These are phyloP conservation scores for Pythium pectinolyticum DNA, from an alignment of 352 stramenopile genomes.

Conservation along the genomic window DNA sequence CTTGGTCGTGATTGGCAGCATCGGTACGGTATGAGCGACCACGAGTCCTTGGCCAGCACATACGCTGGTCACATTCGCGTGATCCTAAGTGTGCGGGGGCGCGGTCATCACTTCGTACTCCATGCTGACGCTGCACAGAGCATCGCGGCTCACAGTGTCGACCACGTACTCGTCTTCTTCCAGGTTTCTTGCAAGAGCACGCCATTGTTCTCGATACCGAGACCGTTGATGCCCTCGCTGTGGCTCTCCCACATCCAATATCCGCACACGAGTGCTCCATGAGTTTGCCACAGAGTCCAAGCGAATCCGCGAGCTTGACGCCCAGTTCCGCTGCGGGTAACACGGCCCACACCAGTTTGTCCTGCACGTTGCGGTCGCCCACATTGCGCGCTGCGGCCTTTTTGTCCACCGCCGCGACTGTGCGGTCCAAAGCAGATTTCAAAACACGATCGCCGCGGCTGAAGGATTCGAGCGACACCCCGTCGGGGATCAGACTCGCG, in stretches of 20 bases:
- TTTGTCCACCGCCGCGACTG: constrained; percentile 48
- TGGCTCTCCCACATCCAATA: constrained; percentile 90
- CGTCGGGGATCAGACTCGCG: constrained; percentile 74
- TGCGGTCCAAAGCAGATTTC: constrained; percentile 48
- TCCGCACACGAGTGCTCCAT: constrained; percentile 65
- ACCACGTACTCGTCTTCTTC: constrained; percentile 96
- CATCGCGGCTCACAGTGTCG: constrained; percentile 92
- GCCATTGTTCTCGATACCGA: constrained; percentile 84
- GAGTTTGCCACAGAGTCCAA: constrained; percentile 86
- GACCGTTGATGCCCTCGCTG: constrained; percentile 84
- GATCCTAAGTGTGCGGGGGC: too few relatives aligned
- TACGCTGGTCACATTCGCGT: too few relatives aligned
- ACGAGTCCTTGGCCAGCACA: too few relatives aligned
- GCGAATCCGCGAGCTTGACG: constrained; percentile 89
- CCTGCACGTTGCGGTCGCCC: constrained; percentile 18
- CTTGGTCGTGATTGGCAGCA: too few relatives aligned
- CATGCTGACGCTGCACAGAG: too few relatives aligned
- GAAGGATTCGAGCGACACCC: constrained; percentile 75
- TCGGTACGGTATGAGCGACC: too few relatives aligned
- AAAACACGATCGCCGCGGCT: constrained; percentile 73
- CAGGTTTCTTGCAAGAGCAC: constrained; percentile 92
- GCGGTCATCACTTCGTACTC: too few relatives aligned
- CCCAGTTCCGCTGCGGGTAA: constrained; percentile 92
- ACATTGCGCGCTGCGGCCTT: constrained; percentile 38
- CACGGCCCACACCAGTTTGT: constrained; percentile 76